Conservation (phyloP, 2,329 filamentous ascomycete species). For the Xylariaceae sp. region DNA sequence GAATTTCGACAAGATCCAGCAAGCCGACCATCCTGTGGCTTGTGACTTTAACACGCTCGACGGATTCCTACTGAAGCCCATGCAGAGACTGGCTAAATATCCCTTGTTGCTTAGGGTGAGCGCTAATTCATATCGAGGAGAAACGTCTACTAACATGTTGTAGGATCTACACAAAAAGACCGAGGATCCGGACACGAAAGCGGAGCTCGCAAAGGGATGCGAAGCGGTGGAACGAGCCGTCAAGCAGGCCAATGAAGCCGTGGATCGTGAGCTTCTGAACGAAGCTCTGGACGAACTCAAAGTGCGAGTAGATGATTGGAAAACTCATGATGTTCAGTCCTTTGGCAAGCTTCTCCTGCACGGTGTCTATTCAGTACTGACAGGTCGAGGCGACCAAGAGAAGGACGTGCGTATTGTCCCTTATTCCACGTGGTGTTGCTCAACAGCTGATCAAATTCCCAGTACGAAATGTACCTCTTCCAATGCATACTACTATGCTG, state of each 20-base stretch:
- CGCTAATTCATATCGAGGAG: constrained; percentile 1
- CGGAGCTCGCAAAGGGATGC: constrained; percentile 71
- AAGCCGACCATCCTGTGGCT: constrained; percentile 72
- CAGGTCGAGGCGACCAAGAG: constrained; percentile 82
- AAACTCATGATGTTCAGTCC: constrained; percentile 81
- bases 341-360: constrained; percentile 86
- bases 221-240: constrained; percentile 77
- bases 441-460: constrained; percentile 21
- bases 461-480: constrained; percentile 98
- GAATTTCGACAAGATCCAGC: constrained; percentile 80
- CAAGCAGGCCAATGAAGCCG: constrained; percentile 80
- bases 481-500: constrained; percentile 93
- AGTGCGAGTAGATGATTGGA: constrained; percentile 90
- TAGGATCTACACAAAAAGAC: constrained; percentile 79
- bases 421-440: not conserved
- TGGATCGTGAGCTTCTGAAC: constrained; percentile 78
- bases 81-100: constrained; percentile 93
- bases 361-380: constrained; percentile 87
- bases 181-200: constrained; percentile 63
- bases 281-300: constrained; percentile 81
- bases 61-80: constrained; percentile 91
- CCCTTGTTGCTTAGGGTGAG: constrained; percentile 78
- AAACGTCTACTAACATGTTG: constrained; percentile 25
- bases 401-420: constrained; percentile 62
- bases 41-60: constrained; percentile 82